Percentiles rank a stretch among this genome's conserved stretches.
These are phyloP conservation scores for Cyclotella kingstonii DNA, from an alignment of 108 stramenopile species.

Conservation along the genomic window DNA sequence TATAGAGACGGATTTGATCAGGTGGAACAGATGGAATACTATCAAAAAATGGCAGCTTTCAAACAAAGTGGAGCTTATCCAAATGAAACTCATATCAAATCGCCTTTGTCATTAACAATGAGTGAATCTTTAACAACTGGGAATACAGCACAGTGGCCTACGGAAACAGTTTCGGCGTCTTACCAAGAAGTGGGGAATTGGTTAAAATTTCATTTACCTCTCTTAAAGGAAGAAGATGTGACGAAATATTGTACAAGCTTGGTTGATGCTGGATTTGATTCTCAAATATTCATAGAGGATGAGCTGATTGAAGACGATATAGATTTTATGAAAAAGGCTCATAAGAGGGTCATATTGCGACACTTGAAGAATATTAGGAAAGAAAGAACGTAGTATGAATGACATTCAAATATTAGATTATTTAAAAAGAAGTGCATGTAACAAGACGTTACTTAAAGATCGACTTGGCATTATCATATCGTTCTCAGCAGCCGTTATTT, in stretches of 20 bases:
- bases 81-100: not conserved
- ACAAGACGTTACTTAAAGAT: not conserved
- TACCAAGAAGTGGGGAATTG: constrained; percentile 8
- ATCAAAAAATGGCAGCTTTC: constrained; percentile 36
- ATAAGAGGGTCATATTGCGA: constrained; percentile 36
- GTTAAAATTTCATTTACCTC: constrained; percentile 36
- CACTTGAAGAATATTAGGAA: constrained; percentile 2
- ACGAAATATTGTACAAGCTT: constrained; percentile 21
- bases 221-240: constrained; percentile 37
- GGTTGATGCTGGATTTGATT: constrained; percentile 45
- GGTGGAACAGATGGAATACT: constrained; percentile 52
- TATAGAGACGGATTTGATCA: constrained; percentile 47
- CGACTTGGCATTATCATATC: not conserved
- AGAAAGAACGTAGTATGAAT: constrained; percentile 6
- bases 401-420: not conserved
- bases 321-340: constrained; percentile 44
- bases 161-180: constrained; percentile 1
- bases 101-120: not conserved
- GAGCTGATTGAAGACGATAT: constrained; percentile 41
- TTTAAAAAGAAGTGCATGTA: not conserved
- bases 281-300: constrained; percentile 36
- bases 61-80: not conserved
- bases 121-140: not conserved
- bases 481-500: not conserved
- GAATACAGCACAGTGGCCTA: not conserved